Conservation (phyloP, 495 filamentous ascomycete species). For the Astrothelium macrocarpum region DNA sequence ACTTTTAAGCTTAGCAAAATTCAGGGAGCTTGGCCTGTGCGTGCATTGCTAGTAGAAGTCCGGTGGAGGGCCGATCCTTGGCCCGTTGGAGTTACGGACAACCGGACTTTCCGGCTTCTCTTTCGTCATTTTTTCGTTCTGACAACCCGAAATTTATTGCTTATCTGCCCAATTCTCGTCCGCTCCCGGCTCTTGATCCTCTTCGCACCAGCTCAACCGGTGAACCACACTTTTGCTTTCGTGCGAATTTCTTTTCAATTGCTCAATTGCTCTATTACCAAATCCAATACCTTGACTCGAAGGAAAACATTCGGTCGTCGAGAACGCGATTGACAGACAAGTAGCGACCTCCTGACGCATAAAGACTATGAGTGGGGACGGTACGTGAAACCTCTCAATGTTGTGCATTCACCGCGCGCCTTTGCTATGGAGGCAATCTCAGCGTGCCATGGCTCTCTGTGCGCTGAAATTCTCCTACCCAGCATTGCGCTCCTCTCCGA, state of each 20-base stretch:
- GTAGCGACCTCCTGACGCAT: constrained; percentile 4
- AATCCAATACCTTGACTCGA: not conserved
- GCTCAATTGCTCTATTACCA: not conserved
- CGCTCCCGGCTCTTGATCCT: too few species aligned
- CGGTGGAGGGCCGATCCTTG: too few species aligned
- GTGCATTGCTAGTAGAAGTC: too few species aligned
- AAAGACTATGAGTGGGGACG: not conserved
- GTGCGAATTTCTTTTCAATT: too few species aligned
- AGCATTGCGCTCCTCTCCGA: not conserved
- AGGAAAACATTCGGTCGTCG: not conserved
- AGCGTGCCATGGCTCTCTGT: not conserved
- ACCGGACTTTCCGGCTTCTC: not conserved
- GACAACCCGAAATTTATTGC: too few species aligned
- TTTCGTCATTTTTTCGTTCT: not conserved
- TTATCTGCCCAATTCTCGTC: not conserved
- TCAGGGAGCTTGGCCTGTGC: not conserved
- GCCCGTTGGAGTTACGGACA: not conserved
- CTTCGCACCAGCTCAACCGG: too few species aligned
- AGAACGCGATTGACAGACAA: not conserved
- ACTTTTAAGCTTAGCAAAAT: not conserved
- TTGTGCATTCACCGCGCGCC: not conserved
- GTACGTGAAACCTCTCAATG: constrained; percentile 1
- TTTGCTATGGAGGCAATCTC: not conserved
- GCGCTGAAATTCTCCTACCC: not conserved
- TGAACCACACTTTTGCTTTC: too few species aligned